Base-by-base conservation (phyloP, 1,139 yeast species). In the Scheffersomyces cryptocercus region DNA sequence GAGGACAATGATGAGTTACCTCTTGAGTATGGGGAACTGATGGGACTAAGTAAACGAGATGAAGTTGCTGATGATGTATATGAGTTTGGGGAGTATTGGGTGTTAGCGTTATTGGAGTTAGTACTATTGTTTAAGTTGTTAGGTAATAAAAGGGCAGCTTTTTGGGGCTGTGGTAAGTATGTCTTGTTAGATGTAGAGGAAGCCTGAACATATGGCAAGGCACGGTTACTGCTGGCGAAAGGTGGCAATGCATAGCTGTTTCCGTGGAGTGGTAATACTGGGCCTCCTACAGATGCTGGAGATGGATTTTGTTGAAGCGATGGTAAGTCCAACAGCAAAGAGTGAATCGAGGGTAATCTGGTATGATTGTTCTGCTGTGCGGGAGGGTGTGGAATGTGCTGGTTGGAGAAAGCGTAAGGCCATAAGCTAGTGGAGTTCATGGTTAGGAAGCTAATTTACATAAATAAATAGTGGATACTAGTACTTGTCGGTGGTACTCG, bases 301-400 rank as follows among this genome's bases (percentile, higher is more conserved):
- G 32, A 35, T 4, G 35, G 20, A 29, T 20, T 35, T 15, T 31
- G 39, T 13, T 35, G 36, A 15, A 35, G 39, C 13, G 38, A 35
- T 7, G 65, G 65, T 41, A 63, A 50, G 35, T 62, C 66, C 55
- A 65, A 59, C 48, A 53, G 59, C 43, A 65, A 59, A 29, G 64
- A 55, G 39, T 61, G 65, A 39, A 67, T 64, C 38, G 67, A 59
- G 9, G 72, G 72, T 28, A 64, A 54, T 42, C 53, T 45, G 28
- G 41, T 46, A 20, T 20, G 26, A 9, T 6, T 20, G 26, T 5
- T 20, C 26, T 20, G 26, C n/a, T 31, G 35, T 11, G 20, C 20
- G 12, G 38, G 34, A 8, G 13, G 36, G 36, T 13, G 34, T 15
- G 20, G 41, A 20, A 28, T 36, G 41, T 24, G 35, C 28, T 31